Percentiles rank a stretch among this genome's conserved stretches.
Conservation (phyloP, 2,329 filamentous ascomycete genomes). For the Fusarium dimerum region DNA sequence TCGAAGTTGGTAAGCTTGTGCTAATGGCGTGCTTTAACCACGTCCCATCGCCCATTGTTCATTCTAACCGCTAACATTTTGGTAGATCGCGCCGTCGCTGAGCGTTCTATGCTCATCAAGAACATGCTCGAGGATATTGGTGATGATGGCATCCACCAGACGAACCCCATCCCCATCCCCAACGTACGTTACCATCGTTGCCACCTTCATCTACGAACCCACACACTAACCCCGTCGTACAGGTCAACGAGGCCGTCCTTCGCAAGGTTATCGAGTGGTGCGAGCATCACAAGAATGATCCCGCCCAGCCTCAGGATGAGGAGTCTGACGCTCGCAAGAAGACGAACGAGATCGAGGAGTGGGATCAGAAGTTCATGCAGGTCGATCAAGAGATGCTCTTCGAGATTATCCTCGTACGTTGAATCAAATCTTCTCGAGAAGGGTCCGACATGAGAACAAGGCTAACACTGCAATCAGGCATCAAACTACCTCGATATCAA, state of each 20-base stretch:
- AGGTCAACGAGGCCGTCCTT: constrained; percentile 91
- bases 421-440: background rate
- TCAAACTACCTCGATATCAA: constrained; percentile 99
- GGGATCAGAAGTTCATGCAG: constrained; percentile 99
- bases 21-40: background rate
- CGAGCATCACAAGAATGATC: constrained; percentile 89
- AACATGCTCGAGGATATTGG: constrained; percentile 97
- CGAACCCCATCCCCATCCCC: constrained; percentile 81
- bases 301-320: constrained; percentile 78
- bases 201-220: constrained; percentile 8
- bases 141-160: constrained; percentile 52
- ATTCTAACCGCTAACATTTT: constrained; percentile 14
- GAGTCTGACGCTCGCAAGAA: constrained; percentile 95
- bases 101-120: constrained; percentile 94
- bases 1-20: constrained; percentile 48
- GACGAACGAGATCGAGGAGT: constrained; percentile 98
- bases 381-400: constrained; percentile 99
- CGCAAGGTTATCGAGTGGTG: constrained; percentile 99
- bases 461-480: constrained; percentile 56
- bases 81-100: constrained; percentile 77
- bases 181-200: constrained; percentile 57
- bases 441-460: constrained; percentile 2
- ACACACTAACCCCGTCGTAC: constrained; percentile 13
- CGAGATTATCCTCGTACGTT: constrained; percentile 90
- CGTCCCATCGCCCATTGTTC: background rate